Evolutionary conservation across 768 basidiomycete species (phyloP), one percentile per base, ranked within the genome.

Genomic region (Lanmaoa rubissima): DNA sequence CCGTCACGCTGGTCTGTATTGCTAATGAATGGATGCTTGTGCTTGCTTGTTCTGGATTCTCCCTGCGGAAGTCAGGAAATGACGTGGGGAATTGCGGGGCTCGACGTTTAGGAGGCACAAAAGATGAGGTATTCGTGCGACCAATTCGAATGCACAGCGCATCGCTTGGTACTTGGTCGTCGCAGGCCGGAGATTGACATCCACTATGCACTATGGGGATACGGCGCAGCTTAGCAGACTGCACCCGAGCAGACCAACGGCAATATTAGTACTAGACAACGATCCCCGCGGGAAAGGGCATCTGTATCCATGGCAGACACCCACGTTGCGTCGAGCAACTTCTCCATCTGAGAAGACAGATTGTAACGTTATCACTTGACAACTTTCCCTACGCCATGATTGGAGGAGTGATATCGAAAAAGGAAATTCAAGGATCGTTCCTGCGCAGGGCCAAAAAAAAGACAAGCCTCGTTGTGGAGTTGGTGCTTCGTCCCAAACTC

Each of bases 261-360:
- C 46, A 43, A 58, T 49, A 49, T 51, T 58, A 53, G 50, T 28
- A 28, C 28, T 35, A 17, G 55, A 21, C 44, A 62, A 51, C 55
- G 66, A 65, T 65, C 63, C 70, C 67, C 67, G 67, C 67, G 67
- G 67, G 65, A 68, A 62, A 63, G 4, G 6, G 26, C 38, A 49
- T 41, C 60, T 35, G 67, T 69, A 62, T 68, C 68, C 68, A 69
- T 68, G 68, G 47, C 43, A 64, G 65, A 58, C 44, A 42, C 56
- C 57, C 66, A 70, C 68, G 67, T 62, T 62, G 61, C 54, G 36
- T 68, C 51, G 59, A 59, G 47, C 55, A 38, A 35, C 62, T 58
- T 56, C 55, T 48, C 21, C 56, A 61, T 46, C 57, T 62, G 57
- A 49, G 38, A 68, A 68, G 60, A 52, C 42, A 55, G 55, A 46